Evolutionary conservation across 805 yeast species (phyloP).

Genomic region (Metschnikowia shivogae): DNA sequence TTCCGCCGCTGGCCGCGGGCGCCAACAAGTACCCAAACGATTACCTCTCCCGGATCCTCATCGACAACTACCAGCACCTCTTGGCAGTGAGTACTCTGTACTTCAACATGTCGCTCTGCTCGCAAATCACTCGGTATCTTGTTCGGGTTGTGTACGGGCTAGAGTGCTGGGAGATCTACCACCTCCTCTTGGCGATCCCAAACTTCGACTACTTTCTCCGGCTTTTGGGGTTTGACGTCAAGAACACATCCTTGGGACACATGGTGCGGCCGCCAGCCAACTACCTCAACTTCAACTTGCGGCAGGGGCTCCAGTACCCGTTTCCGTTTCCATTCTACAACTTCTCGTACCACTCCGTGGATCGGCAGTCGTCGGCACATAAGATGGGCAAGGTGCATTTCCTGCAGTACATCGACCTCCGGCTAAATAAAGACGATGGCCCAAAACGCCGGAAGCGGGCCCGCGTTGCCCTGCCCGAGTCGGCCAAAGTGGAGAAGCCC

Average conservation of each 20-base stretch:
- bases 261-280: slow-evolving; percentile 39
- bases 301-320: slow-evolving; percentile 41
- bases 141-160: slow-evolving; percentile 36
- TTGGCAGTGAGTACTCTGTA: slow-evolving; percentile 31
- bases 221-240: slow-evolving; percentile 32
- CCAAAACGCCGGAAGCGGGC: background rate
- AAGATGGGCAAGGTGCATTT: slow-evolving; percentile 28
- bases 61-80: slow-evolving; percentile 35
- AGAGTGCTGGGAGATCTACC: slow-evolving; percentile 44
- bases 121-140: slow-evolving; percentile 36
- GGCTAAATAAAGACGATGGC: slow-evolving; percentile 20
- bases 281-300: slow-evolving; percentile 31
- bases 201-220: slow-evolving; percentile 31
- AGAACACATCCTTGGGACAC: slow-evolving; percentile 34
- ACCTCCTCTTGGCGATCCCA: slow-evolving; percentile 31
- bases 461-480: background rate
- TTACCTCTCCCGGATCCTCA: slow-evolving; percentile 31
- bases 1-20: slow-evolving; percentile 19
- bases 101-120: slow-evolving; percentile 35
- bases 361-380: slow-evolving; percentile 19
- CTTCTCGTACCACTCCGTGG: slow-evolving; percentile 38
- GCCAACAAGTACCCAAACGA: slow-evolving; percentile 29
- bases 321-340: slow-evolving; percentile 45
- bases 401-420: slow-evolving; percentile 35
- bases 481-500: background rate